Evolutionary conservation across 2,329 filamentous ascomycete species (phyloP).

Genomic region (Bipolaris sorokiniana): DNA sequence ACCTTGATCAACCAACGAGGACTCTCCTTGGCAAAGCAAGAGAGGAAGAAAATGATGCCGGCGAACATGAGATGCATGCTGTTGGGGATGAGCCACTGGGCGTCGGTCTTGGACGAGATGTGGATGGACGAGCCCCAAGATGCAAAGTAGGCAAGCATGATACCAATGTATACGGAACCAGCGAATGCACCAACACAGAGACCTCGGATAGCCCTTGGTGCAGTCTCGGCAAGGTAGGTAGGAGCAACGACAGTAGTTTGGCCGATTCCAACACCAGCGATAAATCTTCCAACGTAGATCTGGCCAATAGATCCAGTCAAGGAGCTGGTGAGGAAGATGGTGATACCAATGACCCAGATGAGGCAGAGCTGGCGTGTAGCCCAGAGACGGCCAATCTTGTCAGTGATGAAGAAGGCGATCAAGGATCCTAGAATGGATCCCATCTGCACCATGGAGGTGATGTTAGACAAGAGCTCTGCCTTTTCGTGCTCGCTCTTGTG

Average conservation of each 20-base stretch:
- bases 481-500: slow-evolving; percentile 36
- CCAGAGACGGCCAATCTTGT: slow-evolving; percentile 52
- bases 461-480: slow-evolving; percentile 61
- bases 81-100: slow-evolving; percentile 69
- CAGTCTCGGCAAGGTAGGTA: slow-evolving; percentile 75
- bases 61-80: slow-evolving; percentile 80
- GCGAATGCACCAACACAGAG: slow-evolving; percentile 76
- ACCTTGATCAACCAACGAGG: slow-evolving; percentile 73
- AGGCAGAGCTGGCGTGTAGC: slow-evolving; percentile 52
- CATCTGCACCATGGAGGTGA: slow-evolving; percentile 82
- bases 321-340: slow-evolving; percentile 49
- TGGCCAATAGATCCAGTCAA: slow-evolving; percentile 50
- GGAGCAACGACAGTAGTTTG: slow-evolving; percentile 72
- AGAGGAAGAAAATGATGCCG: slow-evolving; percentile 71
- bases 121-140: slow-evolving; percentile 62
- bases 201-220: slow-evolving; percentile 71
- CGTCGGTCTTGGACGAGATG: slow-evolving; percentile 53
- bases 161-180: slow-evolving; percentile 75
- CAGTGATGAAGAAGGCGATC: slow-evolving; percentile 61
- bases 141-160: slow-evolving; percentile 79
- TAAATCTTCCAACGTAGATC: slow-evolving; percentile 70
- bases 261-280: slow-evolving; percentile 69
- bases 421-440: slow-evolving; percentile 75
- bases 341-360: slow-evolving; percentile 51
- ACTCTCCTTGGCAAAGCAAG: slow-evolving; percentile 72